Evolutionary conservation across 2,329 filamentous ascomycete genomes (phyloP).

Genomic region (Botryotinia globosa): DNA sequence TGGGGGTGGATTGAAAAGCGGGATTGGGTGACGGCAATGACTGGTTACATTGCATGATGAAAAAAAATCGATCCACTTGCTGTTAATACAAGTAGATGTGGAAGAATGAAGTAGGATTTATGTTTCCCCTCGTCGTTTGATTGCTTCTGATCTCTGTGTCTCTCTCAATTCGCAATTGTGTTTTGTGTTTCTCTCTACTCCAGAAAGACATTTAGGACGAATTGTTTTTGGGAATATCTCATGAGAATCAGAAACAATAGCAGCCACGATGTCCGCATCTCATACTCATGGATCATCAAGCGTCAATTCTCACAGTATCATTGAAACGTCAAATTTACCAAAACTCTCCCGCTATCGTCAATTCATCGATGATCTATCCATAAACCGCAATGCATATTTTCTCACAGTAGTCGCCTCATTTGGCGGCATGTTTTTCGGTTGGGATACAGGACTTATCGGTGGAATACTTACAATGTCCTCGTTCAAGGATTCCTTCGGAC

Average conservation of each 20-base stretch:
- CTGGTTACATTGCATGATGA: background rate
- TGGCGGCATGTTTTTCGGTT: constrained; percentile 60
- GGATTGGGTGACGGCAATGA: background rate
- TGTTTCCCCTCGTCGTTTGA: background rate
- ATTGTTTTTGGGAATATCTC: background rate
- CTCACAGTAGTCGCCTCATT: constrained; percentile 50
- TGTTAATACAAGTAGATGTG: background rate
- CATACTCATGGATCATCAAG: background rate
- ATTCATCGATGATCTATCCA: constrained; percentile 7
- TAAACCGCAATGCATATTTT: constrained; percentile 21
- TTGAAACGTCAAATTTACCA: background rate
- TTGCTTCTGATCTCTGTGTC: background rate
- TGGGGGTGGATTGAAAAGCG: background rate
- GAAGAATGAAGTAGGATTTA: background rate
- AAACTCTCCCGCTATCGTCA: constrained; percentile 8
- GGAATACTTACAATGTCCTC: constrained; percentile 64
- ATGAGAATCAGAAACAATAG: background rate
- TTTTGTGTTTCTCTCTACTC: background rate
- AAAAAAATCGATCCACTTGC: background rate
- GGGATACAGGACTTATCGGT: constrained; percentile 71
- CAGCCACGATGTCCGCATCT: background rate
- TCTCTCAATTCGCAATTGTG: too few species aligned
- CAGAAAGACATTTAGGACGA: background rate
- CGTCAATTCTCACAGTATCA: background rate
- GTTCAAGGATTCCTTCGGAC: constrained; percentile 46